Evolutionary conservation across 2,329 filamentous ascomycete species (phyloP).

Genomic region (Rhynchosporium secalis): DNA sequence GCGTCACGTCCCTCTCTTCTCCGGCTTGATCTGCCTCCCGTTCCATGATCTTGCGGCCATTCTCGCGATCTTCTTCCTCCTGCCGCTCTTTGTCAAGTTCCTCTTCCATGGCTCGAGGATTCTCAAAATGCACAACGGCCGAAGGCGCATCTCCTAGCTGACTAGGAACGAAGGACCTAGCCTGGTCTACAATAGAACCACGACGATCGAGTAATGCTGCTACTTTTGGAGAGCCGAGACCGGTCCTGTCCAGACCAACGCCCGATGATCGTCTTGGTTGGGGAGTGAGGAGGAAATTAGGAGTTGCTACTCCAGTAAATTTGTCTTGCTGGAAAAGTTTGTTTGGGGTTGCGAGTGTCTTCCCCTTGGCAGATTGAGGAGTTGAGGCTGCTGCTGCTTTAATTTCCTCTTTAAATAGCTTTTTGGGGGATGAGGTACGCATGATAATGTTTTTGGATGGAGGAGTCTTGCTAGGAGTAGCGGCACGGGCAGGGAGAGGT

Average conservation of each 20-base stretch:
- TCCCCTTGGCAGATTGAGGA: conserved; percentile 40
- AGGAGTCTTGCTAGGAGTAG: conserved; percentile 52
- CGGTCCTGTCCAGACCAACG: conserved; percentile 67
- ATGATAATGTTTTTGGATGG: conserved; percentile 48
- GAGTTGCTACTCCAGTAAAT: conserved; percentile 57
- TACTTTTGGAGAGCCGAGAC: conserved; percentile 74
- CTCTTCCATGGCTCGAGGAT: conserved; percentile 61
- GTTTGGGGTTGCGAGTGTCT: conserved; percentile 41
- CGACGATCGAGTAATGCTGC: conserved; percentile 70
- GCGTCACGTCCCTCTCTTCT: conserved; percentile 61
- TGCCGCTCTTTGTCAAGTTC: conserved; percentile 64
- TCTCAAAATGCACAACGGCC: conserved; percentile 64
- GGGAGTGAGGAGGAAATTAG: conserved; percentile 64
- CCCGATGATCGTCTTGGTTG: conserved; percentile 62
- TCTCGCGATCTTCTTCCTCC: conserved; percentile 62
- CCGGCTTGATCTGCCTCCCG: conserved; percentile 51
- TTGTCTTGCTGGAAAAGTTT: conserved; percentile 56
- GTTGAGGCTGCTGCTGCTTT: conserved; percentile 36
- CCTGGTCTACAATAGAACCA: conserved; percentile 68
- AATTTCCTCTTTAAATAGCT: conserved; percentile 46
- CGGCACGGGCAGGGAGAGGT: conserved; percentile 46
- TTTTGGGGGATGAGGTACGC: conserved; percentile 51
- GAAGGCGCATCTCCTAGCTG: conserved; percentile 41
- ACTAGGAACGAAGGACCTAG: conserved; percentile 61
- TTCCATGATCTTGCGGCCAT: conserved; percentile 55